Conservation (phyloP, 257 asterid species). For the Penstemon eatonii region DNA sequence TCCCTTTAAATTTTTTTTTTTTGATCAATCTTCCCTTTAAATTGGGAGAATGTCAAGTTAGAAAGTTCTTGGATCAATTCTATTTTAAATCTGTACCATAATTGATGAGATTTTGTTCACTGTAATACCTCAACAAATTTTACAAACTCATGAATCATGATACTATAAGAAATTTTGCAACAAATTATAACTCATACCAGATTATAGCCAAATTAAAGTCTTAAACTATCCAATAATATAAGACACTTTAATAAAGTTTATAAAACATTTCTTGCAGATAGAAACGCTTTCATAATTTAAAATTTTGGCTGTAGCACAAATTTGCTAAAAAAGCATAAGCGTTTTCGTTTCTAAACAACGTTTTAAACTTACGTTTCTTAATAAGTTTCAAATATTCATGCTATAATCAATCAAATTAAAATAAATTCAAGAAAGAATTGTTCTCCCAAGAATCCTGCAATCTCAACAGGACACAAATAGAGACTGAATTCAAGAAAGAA, state of each 20-base stretch:
- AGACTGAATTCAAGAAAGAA: conserved; percentile 42
- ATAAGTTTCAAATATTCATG: neutral
- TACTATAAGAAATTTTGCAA: too few relatives aligned
- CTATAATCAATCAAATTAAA: neutral
- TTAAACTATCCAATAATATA: too few relatives aligned
- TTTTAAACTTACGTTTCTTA: too few relatives aligned
- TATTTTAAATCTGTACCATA: conserved; percentile 24
- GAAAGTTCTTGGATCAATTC: conserved; percentile 26
- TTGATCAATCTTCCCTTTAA: neutral
- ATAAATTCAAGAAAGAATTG: neutral
- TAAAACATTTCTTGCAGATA: too few relatives aligned
- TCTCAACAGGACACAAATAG: neutral
- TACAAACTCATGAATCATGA: neutral
- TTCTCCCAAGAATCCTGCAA: neutral
- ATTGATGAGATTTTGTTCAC: conserved; percentile 1
- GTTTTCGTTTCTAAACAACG: neutral
- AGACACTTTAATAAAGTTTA: too few relatives aligned
- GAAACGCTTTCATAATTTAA: too few relatives aligned
- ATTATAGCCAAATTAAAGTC: too few relatives aligned
- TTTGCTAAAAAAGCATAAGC: neutral
- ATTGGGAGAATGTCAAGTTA: conserved; percentile 11
- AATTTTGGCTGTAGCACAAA: too few relatives aligned
- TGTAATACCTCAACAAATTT: neutral
- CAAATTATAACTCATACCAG: too few relatives aligned
- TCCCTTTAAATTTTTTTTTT: neutral